Evolutionary conservation across 805 yeast species (phyloP), one percentile per base, ranked within the genome.

Genomic region (Zygoascus bituminiphila): DNA sequence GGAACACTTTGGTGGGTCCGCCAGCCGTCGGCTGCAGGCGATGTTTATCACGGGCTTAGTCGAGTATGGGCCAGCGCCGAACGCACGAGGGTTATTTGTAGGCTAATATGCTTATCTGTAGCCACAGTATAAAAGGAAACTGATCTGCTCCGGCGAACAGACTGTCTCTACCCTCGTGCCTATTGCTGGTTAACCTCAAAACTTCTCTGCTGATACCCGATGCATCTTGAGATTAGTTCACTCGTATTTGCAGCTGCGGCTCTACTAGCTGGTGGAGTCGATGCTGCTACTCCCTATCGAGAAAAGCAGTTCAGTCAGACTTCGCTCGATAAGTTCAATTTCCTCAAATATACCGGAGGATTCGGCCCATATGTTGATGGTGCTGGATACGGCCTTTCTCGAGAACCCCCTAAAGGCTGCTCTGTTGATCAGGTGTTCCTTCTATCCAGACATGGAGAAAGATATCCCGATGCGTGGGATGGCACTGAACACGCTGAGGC

Each of bases 361-460:
- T 56, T 71, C 31, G 80, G 76, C 0, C 84, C 84, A 6, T 78
- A 70, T 57, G 58, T 71, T 12, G 74, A 72, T 50, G 67, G 73
- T 46, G 66, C 70, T 5, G 81, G 82, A 0, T 71, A 57, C 51
- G 84, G 84, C 14, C 72, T 79, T 42, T 66, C 70, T 42, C 67
- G 76, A 37, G 78, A 74, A 19, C 62, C 74, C 1, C 85, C 85
- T 15, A 61, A 55, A 1, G 71, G 70, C 31, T 77, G 82, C 59
- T 55, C 62, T 0, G 68, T 78, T 41, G 78, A 76, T 51, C 83
- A 79, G 58, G 82, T 76, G 6, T 74, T 74, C 54, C 59, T 74
- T 54, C 54, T 74, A 33, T 65, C 70, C 48, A 71, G 84, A 54
- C 84, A 79, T 52, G 84, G 83, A 12, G 84, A 78, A 58, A 67